Percentiles rank a stretch among this genome's conserved stretches.
Conservation (phyloP, 2,329 filamentous ascomycete species). For the Phialocephala subalpina region DNA sequence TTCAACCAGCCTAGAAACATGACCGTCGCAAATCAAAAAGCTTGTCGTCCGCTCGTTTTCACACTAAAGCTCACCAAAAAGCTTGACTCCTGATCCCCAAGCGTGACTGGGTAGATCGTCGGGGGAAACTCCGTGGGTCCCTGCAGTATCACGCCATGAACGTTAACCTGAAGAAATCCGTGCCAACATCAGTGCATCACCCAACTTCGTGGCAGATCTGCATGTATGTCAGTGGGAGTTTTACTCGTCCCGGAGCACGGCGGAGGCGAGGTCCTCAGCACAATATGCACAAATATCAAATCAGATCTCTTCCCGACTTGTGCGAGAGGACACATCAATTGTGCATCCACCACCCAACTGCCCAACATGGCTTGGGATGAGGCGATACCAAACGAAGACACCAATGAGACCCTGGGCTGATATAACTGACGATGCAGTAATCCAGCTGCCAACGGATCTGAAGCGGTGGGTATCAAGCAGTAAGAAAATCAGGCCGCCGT, state of each 20-base stretch:
- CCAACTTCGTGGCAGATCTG: background rate
- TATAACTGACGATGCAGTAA: background rate
- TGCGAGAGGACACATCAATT: background rate
- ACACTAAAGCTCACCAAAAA: background rate
- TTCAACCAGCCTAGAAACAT: background rate
- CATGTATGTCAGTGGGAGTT: background rate
- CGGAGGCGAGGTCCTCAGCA: background rate
- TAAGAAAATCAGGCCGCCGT: background rate
- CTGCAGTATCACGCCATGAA: background rate
- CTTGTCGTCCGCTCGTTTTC: background rate
- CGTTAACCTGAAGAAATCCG: background rate
- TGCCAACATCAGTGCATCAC: background rate
- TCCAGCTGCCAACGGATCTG: background rate
- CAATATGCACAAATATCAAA: slow-evolving; percentile 5
- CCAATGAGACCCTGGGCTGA: background rate
- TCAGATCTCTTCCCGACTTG: background rate
- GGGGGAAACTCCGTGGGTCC: background rate
- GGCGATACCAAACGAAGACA: background rate
- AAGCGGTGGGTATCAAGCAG: background rate
- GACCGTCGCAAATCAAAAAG: background rate
- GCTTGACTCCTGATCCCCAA: background rate
- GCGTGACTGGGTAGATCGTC: background rate
- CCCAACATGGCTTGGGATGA: background rate
- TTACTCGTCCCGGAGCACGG: background rate
- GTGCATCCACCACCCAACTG: background rate